Evolutionary conservation across 2,329 filamentous ascomycete species (phyloP).

Genomic region (Fusarium globosum): DNA sequence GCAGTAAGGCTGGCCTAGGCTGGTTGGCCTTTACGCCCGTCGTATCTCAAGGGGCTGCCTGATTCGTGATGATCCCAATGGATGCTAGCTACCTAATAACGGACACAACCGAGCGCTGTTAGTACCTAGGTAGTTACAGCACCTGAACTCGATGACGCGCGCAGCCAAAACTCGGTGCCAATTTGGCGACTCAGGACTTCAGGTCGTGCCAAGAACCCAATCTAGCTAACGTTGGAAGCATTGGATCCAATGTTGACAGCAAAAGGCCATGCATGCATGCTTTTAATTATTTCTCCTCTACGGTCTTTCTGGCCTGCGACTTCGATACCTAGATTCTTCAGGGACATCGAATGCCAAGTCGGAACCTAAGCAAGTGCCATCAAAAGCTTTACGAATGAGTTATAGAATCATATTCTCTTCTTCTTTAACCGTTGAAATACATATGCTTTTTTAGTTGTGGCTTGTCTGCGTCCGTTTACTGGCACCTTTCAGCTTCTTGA

Average conservation of each 20-base stretch:
- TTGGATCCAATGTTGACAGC: background rate
- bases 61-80: conserved; percentile 20
- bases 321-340: background rate
- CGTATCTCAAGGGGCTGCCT: conserved; percentile 18
- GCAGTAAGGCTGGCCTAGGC: background rate
- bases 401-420: background rate
- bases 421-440: background rate
- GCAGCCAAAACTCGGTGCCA: background rate
- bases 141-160: conserved; percentile 13
- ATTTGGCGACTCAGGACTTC: background rate
- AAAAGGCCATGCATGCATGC: background rate
- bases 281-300: background rate
- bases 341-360: conserved; percentile 12
- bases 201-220: background rate
- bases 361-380: background rate
- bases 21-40: conserved; percentile 10
- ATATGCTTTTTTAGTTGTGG: background rate
- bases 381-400: background rate
- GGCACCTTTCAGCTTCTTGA: background rate
- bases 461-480: background rate
- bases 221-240: background rate
- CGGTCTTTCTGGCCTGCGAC: background rate
- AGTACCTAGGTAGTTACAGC: background rate
- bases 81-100: background rate
- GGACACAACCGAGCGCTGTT: background rate